Conservation (phyloP, 1,284 basidiomycete species). For the Crepidotus sp. region DNA sequence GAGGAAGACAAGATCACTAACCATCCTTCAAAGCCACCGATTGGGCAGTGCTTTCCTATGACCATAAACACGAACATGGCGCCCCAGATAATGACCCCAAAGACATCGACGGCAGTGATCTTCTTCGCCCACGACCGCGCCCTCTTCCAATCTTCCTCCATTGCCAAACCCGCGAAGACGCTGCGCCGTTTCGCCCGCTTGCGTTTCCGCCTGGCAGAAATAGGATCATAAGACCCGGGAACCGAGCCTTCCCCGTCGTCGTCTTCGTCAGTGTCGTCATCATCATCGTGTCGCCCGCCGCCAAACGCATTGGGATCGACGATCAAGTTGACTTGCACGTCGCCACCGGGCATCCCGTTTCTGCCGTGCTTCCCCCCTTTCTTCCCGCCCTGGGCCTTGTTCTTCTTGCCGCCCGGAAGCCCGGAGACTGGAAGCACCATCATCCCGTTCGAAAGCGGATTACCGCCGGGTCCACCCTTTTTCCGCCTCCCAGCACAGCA, state of each 20-base stretch:
- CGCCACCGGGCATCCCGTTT: constrained; percentile 24
- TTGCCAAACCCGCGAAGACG: constrained; percentile 50
- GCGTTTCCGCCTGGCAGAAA: constrained; percentile 19
- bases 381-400: constrained; percentile 28
- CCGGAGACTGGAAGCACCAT: constrained; percentile 56
- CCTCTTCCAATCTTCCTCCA: constrained; percentile 54
- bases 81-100: constrained; percentile 48
- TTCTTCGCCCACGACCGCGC: constrained; percentile 49
- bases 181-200: constrained; percentile 32
- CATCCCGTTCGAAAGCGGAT: constrained; percentile 40
- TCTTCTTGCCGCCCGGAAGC: constrained; percentile 31
- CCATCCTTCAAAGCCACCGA: constrained; percentile 55
- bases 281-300: constrained; percentile 24
- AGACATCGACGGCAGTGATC: constrained; percentile 40
- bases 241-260: constrained; percentile 26
- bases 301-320: constrained; percentile 56
- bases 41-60: constrained; percentile 53
- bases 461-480: constrained; percentile 17
- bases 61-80: constrained; percentile 51
- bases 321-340: constrained; percentile 64
- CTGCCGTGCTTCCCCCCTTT: constrained; percentile 23
- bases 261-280: constrained; percentile 28
- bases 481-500: constrained; percentile 32
- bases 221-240: constrained; percentile 13
- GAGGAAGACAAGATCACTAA: constrained; percentile 26